Conservation (phyloP, 2,329 filamentous ascomycete genomes). For the Aureobasidium uvarum region DNA sequence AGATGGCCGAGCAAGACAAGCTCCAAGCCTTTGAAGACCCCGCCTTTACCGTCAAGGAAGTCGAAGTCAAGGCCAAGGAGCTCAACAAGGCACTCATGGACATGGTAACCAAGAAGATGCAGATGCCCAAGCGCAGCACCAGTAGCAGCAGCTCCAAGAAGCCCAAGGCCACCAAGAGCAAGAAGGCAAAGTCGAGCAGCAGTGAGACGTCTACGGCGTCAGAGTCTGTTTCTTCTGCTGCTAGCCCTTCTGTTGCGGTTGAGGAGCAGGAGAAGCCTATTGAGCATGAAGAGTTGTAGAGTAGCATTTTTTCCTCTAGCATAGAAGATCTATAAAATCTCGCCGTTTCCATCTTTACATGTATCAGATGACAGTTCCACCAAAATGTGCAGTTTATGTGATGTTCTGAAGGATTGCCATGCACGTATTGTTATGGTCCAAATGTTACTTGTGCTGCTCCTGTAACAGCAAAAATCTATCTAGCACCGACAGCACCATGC, state of each 20-base stretch:
- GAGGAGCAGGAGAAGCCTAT: conserved; percentile 19
- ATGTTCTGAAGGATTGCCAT: neutral
- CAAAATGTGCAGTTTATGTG: neutral
- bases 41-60: conserved; percentile 68
- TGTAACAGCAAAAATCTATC: neutral
- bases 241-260: conserved; percentile 1
- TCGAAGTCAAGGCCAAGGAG: conserved; percentile 66
- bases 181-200: conserved; percentile 32
- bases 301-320: neutral
- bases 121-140: conserved; percentile 41
- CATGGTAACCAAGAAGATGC: conserved; percentile 66
- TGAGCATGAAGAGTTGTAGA: conserved; percentile 29
- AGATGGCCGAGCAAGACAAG: conserved; percentile 67
- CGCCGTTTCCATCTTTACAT: neutral
- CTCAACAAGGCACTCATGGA: conserved; percentile 69
- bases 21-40: conserved; percentile 71
- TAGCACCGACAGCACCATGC: conserved; percentile 23
- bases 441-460: no score
- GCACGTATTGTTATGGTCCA: neutral
- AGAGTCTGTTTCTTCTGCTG: conserved; percentile 5
- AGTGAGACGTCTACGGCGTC: conserved; percentile 13
- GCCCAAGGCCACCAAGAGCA: conserved; percentile 36
- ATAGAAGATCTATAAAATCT: neutral
- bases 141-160: conserved; percentile 36
- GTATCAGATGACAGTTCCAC: neutral